Conservation (phyloP, 331 rosid genomes). For the Cydonia oblonga region DNA sequence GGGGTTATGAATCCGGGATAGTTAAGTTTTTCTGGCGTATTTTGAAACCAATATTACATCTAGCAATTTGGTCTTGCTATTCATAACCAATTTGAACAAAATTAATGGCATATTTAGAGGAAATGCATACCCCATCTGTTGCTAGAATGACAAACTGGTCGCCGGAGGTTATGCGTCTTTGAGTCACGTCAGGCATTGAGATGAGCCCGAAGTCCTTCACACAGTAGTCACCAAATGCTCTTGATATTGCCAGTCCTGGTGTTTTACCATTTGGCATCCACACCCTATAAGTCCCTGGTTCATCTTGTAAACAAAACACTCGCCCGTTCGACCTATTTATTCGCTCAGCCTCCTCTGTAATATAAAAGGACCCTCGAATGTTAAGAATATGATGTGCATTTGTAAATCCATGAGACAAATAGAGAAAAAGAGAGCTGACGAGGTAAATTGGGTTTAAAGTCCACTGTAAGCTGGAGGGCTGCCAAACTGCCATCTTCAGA, state of each 20-base stretch:
- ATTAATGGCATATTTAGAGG: not conserved
- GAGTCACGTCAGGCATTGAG: conserved; percentile 51
- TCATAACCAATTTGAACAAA: not conserved
- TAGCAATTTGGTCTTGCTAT: too few species aligned
- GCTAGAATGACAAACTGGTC: conserved; percentile 69
- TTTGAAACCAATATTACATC: too few species aligned
- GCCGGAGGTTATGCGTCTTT: conserved; percentile 26
- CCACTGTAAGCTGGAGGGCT: conserved; percentile 56
- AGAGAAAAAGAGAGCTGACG: conserved; percentile 19
- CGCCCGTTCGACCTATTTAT: conserved; percentile 45
- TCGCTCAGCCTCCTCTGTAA: conserved; percentile 59
- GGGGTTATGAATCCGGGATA: too few species aligned
- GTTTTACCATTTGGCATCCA: conserved; percentile 54
- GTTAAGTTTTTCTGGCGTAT: too few species aligned
- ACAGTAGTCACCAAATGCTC: conserved; percentile 68
- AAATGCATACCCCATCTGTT: conserved; percentile 54
- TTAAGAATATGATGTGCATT: not conserved
- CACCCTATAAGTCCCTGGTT: conserved; percentile 60
- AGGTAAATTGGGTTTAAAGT: conserved; percentile 60
- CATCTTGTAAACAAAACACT: conserved; percentile 54
- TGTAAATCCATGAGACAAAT: not conserved
- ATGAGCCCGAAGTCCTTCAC: conserved; percentile 59
- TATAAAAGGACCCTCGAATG: not conserved
- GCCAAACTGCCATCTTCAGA: conserved; percentile 43
- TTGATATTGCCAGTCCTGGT: conserved; percentile 60